Evolutionary conservation across 495 filamentous ascomycete species (phyloP), one percentile per base, ranked within the genome.

Genomic region (Chlorociboria aeruginascens): DNA sequence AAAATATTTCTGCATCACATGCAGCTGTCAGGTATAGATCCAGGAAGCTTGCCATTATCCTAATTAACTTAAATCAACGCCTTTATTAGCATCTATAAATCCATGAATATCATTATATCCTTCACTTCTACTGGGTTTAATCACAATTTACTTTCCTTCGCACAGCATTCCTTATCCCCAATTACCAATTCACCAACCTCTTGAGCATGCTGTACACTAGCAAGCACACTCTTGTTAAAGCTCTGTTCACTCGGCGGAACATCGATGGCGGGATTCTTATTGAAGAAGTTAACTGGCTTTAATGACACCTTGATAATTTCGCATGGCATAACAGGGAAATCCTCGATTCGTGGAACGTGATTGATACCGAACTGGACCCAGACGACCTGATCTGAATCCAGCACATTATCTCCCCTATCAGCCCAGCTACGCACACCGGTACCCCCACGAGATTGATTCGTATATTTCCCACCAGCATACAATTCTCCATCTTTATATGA

Each of bases 401-500:
- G 62, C 8, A 71, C 72, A 30, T 62, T 59, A 8, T 79, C 77
- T 6, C 67, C 65, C 8, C 77, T 63, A 17, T 62, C 58, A 0
- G 74, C 71, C 71, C 72, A 78, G 0, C 66, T 63, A 33, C 77
- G 67, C 6, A 80, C 74, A 3, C 76, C 76, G 8, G 63, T 68
- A 12, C 82, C 84, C 12, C 76, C 77, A 29, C 74, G 68, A 25
- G 80, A 85, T 66, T 95, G 89, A 52, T 94, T 85, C 3, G 89
- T 95, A 61, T 90, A 95, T 59, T 81, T 75, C 7, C 89, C 89
- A 7, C 81, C 87, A 0, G 89, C 79, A 58, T 78, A 94, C 3
- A 93, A 64, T 61, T 95, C 89, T 7, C 71, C 78, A 46, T 93
- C 88, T 35, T 67, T 70, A 61, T 93, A 84, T 16, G 74, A 75